Evolutionary conservation across 768 basidiomycete species (phyloP), one percentile per base, ranked within the genome.

Genomic region (Wakefieldia striispora): DNA sequence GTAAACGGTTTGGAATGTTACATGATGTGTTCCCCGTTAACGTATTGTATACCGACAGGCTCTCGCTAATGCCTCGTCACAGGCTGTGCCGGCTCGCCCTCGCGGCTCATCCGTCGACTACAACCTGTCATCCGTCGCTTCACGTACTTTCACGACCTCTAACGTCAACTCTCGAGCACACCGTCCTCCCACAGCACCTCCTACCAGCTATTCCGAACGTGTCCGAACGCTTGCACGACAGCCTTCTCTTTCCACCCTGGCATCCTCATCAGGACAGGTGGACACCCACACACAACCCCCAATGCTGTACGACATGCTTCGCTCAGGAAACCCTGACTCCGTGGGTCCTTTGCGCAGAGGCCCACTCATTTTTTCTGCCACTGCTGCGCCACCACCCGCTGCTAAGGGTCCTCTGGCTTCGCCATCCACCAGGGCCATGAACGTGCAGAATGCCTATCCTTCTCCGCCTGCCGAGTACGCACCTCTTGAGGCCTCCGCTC

Each of bases 311-410:
- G 64, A 65, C 55, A 33, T 59, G 12, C 47, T 62, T 13, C 57
- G 62, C 39, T 52, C 60, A 1, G 59, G 52, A 26, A 45, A 50
- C 27, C 1, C 54, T 5, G 64, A 47, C 45, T 55, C 29, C 46
- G 40, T 37, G 44, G 6, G 56, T 52, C 53, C 62, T 4, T 39
- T 66, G 6, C 72, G 70, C 48, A 78, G 77, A 17, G 80, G 79
- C 19, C 83, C 85, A 1, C 71, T 82, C 20, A 87, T 88, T 27
- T 87, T 87, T 48, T 64, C 82, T 6, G 80, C 83, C 4, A 81
- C 78, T 12, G 45, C 65, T n/a, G 49, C 60, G 6, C 62, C 61
- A 24, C 60, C 67, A 14, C 40, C 49, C 43, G 21, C 56, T 49
- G 34, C 9, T 43, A 59, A 38, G 41, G 36, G 38, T 26, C 37